Conservation (phyloP, 768 basidiomycete species). For the Royoungia palumana region DNA sequence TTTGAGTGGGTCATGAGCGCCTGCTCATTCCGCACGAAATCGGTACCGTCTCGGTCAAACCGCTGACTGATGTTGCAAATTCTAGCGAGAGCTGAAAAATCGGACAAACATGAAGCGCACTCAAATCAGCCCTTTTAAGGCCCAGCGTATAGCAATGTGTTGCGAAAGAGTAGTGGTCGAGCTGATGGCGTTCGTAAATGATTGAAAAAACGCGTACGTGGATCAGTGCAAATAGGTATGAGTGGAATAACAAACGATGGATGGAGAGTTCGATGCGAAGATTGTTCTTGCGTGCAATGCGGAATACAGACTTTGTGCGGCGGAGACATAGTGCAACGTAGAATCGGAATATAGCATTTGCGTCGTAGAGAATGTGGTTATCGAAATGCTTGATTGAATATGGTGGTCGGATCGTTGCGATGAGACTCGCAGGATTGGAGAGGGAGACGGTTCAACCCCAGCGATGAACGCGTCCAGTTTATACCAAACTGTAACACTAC, state of each 20-base stretch:
- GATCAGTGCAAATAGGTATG: slow-evolving; percentile 35
- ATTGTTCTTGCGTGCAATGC: slow-evolving; percentile 29
- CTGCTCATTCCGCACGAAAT: too few relatives aligned
- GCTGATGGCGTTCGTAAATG: slow-evolving; percentile 31
- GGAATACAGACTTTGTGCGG: slow-evolving; percentile 20
- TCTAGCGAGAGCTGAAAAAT: slow-evolving; percentile 23
- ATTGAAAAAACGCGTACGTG: slow-evolving; percentile 24
- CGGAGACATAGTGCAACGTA: slow-evolving; percentile 14
- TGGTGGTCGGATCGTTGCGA: slow-evolving; percentile 10
- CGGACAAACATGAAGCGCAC: slow-evolving; percentile 27
- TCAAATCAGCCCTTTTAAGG: slow-evolving; percentile 21
- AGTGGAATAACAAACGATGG: slow-evolving; percentile 28
- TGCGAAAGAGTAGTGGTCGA: slow-evolving; percentile 18
- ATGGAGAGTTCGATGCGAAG: slow-evolving; percentile 33
- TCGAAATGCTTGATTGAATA: slow-evolving; percentile 26
- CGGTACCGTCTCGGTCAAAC: too few relatives aligned
- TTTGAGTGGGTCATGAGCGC: too few relatives aligned
- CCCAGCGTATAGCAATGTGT: slow-evolving; percentile 17
- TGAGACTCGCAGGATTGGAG: slow-evolving; percentile 30
- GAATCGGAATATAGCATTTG: slow-evolving; percentile 21
- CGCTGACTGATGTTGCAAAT: slow-evolving; percentile 23
- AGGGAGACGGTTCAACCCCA: slow-evolving; percentile 26
- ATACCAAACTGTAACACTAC: too few relatives aligned
- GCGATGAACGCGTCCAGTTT: too few relatives aligned
- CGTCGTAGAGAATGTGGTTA: slow-evolving; percentile 22